phyloP scores from a whole-genome alignment of 202 grass and related monocot genomes.

The Miscanthus sacchariflorus region DNA sequence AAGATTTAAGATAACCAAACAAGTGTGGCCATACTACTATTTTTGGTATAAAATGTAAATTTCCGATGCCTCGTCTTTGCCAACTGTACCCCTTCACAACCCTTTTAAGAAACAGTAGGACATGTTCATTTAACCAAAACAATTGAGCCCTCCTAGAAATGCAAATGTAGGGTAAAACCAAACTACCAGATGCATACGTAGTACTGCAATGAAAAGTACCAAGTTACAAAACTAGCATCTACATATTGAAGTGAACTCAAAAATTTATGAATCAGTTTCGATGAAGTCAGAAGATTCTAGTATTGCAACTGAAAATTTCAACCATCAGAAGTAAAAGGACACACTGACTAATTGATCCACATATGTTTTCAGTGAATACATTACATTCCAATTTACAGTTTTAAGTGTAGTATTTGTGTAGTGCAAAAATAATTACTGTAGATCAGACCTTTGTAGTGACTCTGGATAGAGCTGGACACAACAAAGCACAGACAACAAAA shows the following conservation, averaged over 20 bases:
- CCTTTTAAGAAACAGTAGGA: neutral
- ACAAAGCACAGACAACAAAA: slow-evolving; percentile 12
- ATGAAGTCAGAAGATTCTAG: neutral
- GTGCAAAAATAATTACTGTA: neutral
- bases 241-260: neutral
- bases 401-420: neutral
- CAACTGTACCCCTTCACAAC: neutral
- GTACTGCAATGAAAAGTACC: neutral
- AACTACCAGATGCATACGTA: neutral
- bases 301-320: neutral
- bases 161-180: slow-evolving; percentile 5
- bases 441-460: neutral
- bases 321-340: neutral
- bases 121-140: slow-evolving; percentile 25
- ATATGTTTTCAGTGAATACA: neutral
- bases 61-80: neutral
- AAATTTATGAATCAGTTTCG: slow-evolving; percentile 2
- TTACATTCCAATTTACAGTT: neutral
- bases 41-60: neutral
- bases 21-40: neutral
- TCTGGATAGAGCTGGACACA: neutral
- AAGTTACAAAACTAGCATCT: neutral
- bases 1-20: slow-evolving; percentile 26
- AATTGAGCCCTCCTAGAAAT: slow-evolving; percentile 6
- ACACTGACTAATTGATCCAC: neutral